A percentile compares a stretch with the other conserved stretches of the same genome.
phyloP scores from a whole-genome alignment of 352 stramenopile genomes.

The Globisporangium spiculum region DNA sequence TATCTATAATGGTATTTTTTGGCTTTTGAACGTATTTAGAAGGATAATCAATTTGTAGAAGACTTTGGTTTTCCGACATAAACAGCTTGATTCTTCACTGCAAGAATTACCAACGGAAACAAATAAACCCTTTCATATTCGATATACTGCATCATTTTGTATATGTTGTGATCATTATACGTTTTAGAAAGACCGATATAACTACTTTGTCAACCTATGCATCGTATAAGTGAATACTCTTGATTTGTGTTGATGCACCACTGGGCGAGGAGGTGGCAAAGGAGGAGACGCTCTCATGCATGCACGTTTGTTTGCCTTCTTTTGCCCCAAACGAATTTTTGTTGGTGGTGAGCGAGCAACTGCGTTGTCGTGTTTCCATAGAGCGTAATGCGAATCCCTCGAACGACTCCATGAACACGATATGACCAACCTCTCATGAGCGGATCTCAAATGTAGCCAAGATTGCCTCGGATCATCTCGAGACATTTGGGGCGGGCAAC shows the following conservation, averaged over 20 bases:
- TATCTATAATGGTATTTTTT: not conserved
- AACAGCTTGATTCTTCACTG: not conserved
- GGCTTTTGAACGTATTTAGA: not conserved
- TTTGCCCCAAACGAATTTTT: not conserved
- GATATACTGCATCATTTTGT: not conserved
- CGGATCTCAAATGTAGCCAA: not conserved
- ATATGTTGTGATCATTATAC: not conserved
- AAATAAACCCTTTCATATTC: not conserved
- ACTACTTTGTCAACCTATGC: not conserved
- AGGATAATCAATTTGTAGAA: not conserved
- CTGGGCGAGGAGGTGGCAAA: not conserved
- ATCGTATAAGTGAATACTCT: not conserved
- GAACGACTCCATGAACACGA: not conserved
- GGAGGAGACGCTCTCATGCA: not conserved
- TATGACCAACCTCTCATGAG: not conserved
- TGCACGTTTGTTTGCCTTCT: not conserved
- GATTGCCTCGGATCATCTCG: not conserved
- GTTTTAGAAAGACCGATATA: not conserved
- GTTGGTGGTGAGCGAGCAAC: not conserved
- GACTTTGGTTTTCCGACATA: not conserved
- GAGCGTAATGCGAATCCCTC: not conserved
- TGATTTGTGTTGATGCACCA: not conserved
- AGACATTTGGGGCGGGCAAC: not conserved
- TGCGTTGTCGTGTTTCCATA: not conserved
- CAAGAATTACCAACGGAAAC: not conserved